Evolutionary conservation across 1,284 basidiomycete genomes (phyloP).

Genomic region (Singerocomus rubriflavus): DNA sequence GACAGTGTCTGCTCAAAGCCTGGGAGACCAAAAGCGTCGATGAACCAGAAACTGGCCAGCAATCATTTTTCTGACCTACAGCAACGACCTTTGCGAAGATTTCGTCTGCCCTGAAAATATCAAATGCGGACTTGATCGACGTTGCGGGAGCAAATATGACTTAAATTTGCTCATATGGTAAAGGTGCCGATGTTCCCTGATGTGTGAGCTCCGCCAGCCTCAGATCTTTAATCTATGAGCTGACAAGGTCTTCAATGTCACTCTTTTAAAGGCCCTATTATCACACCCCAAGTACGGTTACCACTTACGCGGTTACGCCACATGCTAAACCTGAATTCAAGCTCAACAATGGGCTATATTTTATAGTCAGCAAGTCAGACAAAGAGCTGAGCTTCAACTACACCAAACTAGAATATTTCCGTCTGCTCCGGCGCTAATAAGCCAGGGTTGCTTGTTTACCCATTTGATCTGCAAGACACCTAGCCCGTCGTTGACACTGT

Average conservation of each 20-base stretch:
- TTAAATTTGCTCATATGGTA: neutral
- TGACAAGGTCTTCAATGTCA: conserved; percentile 4
- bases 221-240: neutral
- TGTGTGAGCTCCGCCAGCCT: neutral
- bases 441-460: conserved; percentile 90
- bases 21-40: neutral
- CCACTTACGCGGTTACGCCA: conserved; percentile 17
- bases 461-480: conserved; percentile 92
- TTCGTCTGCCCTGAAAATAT: neutral
- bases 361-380: conserved; percentile 28
- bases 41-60: neutral
- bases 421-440: conserved; percentile 91
- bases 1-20: neutral
- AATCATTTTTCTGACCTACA: neutral
- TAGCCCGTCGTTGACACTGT: conserved; percentile 79
- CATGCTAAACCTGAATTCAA: conserved; percentile 17
- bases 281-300: neutral
- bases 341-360: conserved; percentile 28
- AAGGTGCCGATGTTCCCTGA: conserved; percentile 4
- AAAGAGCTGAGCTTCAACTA: conserved; percentile 45
- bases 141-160: conserved; percentile 12
- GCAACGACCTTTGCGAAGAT: neutral
- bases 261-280: neutral
- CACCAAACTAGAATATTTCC: conserved; percentile 89
- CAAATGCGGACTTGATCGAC: neutral